A percentile compares a stretch with the other conserved stretches of the same genome.
Conservation (phyloP, 352 stramenopile species). For the Phytopythium helicoides region DNA sequence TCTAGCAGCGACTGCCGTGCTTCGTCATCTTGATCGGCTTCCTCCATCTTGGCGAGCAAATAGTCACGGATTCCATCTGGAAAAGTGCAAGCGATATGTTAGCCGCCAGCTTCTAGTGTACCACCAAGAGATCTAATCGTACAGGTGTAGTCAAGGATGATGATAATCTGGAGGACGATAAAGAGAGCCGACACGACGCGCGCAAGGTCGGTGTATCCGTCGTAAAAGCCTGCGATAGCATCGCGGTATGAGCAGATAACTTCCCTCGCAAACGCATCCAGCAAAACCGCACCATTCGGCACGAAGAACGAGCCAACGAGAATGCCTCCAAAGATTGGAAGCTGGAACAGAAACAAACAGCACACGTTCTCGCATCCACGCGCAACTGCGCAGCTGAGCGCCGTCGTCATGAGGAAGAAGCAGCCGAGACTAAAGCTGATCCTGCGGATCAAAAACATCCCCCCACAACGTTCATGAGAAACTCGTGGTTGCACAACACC, state of each 20-base stretch:
- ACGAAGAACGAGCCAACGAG: constrained; percentile 63
- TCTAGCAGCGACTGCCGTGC: constrained; percentile 45
- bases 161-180: constrained; percentile 77
- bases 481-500: not conserved
- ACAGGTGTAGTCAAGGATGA: constrained; percentile 79
- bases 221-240: constrained; percentile 50
- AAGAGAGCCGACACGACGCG: constrained; percentile 60
- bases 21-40: constrained; percentile 52
- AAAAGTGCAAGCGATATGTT: not conserved
- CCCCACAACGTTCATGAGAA: too few species aligned
- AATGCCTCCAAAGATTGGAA: constrained; percentile 54
- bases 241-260: not conserved
- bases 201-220: constrained; percentile 58
- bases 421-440: constrained; percentile 70
- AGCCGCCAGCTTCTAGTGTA: not conserved
- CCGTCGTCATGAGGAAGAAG: constrained; percentile 57
- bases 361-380: constrained; percentile 58
- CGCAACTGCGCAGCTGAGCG: constrained; percentile 49
- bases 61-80: constrained; percentile 68
- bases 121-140: constrained; percentile 3
- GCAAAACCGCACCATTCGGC: constrained; percentile 39
- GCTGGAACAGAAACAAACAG: constrained; percentile 62
- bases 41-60: constrained; percentile 67
- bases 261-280: not conserved
- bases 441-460: constrained; percentile 15